phyloP scores from a whole-genome alignment of 2,329 filamentous ascomycete species.

The Colletotrichum endophyticum region DNA sequence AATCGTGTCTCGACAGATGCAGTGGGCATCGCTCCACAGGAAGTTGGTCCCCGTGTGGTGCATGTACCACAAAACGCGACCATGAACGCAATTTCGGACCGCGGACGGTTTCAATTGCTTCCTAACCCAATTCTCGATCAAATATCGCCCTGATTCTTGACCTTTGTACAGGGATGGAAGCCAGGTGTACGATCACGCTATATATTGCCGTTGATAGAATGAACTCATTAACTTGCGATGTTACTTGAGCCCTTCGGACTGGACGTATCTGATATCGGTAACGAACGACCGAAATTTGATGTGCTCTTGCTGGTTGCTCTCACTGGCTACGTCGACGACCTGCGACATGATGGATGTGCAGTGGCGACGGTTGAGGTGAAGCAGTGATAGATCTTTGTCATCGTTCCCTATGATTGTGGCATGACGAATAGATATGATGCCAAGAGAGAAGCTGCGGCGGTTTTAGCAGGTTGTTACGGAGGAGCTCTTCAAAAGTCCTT shows the following conservation, averaged over 20 bases:
- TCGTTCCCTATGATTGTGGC: not conserved
- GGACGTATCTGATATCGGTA: slow-evolving; percentile 6
- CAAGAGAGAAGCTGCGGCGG: no score
- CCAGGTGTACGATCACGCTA: slow-evolving; percentile 30
- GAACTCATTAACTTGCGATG: slow-evolving; percentile 7
- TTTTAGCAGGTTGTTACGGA: no score
- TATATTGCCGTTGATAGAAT: slow-evolving; percentile 14
- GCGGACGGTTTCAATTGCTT: slow-evolving; percentile 4
- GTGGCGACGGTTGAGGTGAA: slow-evolving; percentile 10
- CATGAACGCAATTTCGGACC: slow-evolving; percentile 29
- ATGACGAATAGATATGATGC: not conserved
- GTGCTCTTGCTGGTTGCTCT: slow-evolving; percentile 17
- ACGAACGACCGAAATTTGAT: slow-evolving; percentile 9
- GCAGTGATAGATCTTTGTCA: slow-evolving; percentile 16
- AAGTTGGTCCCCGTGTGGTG: slow-evolving; percentile 13
- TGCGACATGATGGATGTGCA: slow-evolving; percentile 17
- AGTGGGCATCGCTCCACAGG: slow-evolving; percentile 34
- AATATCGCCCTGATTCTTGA: slow-evolving; percentile 14
- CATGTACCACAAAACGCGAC: slow-evolving; percentile 29
- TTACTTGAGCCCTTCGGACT: not conserved
- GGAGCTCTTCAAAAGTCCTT: no score
- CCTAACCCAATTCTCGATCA: slow-evolving; percentile 14
- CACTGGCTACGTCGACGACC: slow-evolving; percentile 19
- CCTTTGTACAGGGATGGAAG: slow-evolving; percentile 21
- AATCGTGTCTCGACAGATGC: slow-evolving; percentile 29